Base-by-base conservation (phyloP, 2,329 filamentous ascomycete species). In the Teratosphaeria destructans region DNA sequence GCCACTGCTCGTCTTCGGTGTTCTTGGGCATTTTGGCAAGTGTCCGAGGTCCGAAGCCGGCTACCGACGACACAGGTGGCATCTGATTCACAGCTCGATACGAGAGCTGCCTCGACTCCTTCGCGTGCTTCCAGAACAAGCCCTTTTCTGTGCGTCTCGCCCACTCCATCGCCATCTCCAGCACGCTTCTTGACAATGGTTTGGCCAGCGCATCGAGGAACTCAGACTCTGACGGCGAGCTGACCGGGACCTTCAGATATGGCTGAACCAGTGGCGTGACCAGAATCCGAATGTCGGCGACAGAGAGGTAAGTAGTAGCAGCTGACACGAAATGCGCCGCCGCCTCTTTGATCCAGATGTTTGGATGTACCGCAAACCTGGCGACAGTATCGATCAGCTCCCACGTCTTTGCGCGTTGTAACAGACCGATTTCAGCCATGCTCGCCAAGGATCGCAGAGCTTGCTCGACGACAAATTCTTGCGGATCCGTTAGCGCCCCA, bases 1-100 rank as follows among this genome's bases (percentile, higher is more conserved):
- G 78, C 92, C 94, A 97, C 65, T 91, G 85, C 63, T 96, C 91
- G 70, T 99, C 94, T 72, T 97, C 93, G 8, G 95, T 91, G 65
- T 92, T 96, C 69, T 85, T 92, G 0, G 82, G 76, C 3, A 88
- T 76, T 65, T 83, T 85, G 63, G 79, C 81, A 32, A 94, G 74
- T 10, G 84, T 78, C 66, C 81, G 82, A 55, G 77, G 72, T 43
- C 79, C 80, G 57, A 81, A 71, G 62, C 87, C 85, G 67, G 78
- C 80, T 54, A 81, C 78, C 54, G 82, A 80, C 62, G 83, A 79
- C 2, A 78, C 76, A 11, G 82, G 79, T n/a, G 81, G 81, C 16
- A 81, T 77, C 5, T 83, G 81, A 1, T 83, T 82, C 4, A 63
- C 62, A 0, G 64, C 63, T 5, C 65, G 62, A 52, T 71, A 71